These are phyloP conservation scores for Malassezia obtusa DNA, from an alignment of 1,284 basidiomycete genomes.

Conservation along the genomic window DNA sequence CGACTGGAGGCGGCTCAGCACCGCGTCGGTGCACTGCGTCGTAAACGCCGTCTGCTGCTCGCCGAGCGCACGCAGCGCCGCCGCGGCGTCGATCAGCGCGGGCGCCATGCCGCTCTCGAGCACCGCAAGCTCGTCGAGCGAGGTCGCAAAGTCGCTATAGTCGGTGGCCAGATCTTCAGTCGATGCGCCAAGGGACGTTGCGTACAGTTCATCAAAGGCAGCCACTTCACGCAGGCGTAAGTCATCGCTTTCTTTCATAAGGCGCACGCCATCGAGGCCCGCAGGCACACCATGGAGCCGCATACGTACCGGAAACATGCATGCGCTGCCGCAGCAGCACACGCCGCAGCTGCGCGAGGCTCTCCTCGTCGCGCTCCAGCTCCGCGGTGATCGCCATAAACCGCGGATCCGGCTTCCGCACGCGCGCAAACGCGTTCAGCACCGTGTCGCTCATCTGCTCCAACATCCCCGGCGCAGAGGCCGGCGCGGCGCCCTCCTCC, in stretches of 20 bases:
- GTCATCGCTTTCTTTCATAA: slow-evolving; percentile 14
- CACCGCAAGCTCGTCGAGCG: slow-evolving; percentile 90
- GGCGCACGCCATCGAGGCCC: too few species aligned
- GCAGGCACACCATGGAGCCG: slow-evolving; percentile 6
- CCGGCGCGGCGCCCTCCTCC: slow-evolving; percentile 9
- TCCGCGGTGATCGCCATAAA: slow-evolving; percentile 82
- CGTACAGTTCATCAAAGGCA: slow-evolving; percentile 35
- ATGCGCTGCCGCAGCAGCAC: slow-evolving; percentile 30
- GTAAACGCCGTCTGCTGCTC: slow-evolving; percentile 30
- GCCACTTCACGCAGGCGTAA: slow-evolving; percentile 20
- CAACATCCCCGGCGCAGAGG: slow-evolving; percentile 23
- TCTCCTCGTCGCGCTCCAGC: slow-evolving; percentile 91
- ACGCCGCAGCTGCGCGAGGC: slow-evolving; percentile 64
- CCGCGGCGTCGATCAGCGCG: slow-evolving; percentile 87
- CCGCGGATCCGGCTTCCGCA: slow-evolving; percentile 90
- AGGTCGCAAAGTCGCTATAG: slow-evolving; percentile 90
- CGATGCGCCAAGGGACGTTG: slow-evolving; percentile 27
- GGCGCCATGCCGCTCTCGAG: slow-evolving; percentile 96
- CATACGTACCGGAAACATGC: slow-evolving; percentile 61
- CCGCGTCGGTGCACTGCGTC: slow-evolving; percentile 53
- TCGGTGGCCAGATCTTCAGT: slow-evolving; percentile 64
- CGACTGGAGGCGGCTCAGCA: slow-evolving; percentile 78
- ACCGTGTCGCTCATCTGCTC: slow-evolving; percentile 92
- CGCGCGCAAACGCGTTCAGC: slow-evolving; percentile 84
- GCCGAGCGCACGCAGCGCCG: slow-evolving; percentile 71